phyloP scores from a whole-genome alignment of 352 stramenopile genomes.

The Saprolegnia parasitica region DNA sequence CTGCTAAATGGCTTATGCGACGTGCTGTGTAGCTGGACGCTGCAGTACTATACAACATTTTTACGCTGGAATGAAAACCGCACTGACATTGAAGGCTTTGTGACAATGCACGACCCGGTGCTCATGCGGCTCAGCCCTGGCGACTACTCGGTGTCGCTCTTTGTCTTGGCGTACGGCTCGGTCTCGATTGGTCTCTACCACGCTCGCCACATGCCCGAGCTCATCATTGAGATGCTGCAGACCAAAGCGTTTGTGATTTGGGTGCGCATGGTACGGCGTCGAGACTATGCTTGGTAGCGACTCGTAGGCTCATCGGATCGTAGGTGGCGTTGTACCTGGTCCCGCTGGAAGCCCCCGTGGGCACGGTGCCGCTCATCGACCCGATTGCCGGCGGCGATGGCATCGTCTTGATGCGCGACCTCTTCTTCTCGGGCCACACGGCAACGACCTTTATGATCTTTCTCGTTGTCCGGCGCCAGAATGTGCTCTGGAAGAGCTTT shows the following conservation, averaged over 20 bases:
- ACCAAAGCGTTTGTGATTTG: slow-evolving; percentile 37
- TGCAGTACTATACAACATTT: slow-evolving; percentile 34
- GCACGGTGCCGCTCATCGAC: slow-evolving; percentile 36
- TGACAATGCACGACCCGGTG: slow-evolving; percentile 34
- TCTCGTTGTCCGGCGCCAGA: slow-evolving; percentile 32
- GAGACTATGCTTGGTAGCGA: not conserved
- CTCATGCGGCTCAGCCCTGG: slow-evolving; percentile 30
- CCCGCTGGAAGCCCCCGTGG: slow-evolving; percentile 33
- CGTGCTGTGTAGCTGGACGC: slow-evolving; percentile 29
- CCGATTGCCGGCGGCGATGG: slow-evolving; percentile 34
- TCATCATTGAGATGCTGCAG: slow-evolving; percentile 38
- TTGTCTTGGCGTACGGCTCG: slow-evolving; percentile 36
- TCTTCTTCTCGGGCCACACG: slow-evolving; percentile 44
- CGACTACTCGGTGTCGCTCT: slow-evolving; percentile 36
- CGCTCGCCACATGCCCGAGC: slow-evolving; percentile 34
- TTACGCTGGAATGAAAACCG: slow-evolving; percentile 38
- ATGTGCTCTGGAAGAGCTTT: slow-evolving; percentile 32
- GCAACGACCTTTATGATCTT: slow-evolving; percentile 37
- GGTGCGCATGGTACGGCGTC: slow-evolving; percentile 35
- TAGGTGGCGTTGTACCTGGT: slow-evolving; percentile 37
- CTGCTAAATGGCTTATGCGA: not conserved
- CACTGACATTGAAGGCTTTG: slow-evolving; percentile 33
- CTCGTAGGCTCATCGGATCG: not conserved
- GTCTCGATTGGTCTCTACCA: slow-evolving; percentile 33
- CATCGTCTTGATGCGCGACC: slow-evolving; percentile 34